These are phyloP conservation scores for Danielia oregonensis DNA, from an alignment of 805 yeast genomes.

Conservation along the genomic window DNA sequence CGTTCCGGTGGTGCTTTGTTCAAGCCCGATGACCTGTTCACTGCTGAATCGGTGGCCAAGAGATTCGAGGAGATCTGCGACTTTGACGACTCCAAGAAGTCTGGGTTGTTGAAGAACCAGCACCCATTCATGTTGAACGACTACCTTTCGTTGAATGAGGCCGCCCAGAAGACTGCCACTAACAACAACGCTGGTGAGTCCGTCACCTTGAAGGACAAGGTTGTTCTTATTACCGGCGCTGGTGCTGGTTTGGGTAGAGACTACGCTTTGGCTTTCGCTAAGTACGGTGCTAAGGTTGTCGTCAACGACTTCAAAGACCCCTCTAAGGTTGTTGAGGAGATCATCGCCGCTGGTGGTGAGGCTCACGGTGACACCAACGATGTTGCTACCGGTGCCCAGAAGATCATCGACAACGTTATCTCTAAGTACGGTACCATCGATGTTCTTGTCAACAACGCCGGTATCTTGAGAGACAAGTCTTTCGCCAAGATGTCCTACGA, in stretches of 20 bases:
- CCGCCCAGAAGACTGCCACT: constrained; percentile 47
- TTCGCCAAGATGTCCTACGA: constrained; percentile 78
- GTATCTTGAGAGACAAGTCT: constrained; percentile 86
- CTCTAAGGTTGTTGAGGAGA: constrained; percentile 66
- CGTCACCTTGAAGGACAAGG: constrained; percentile 72
- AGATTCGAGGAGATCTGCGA: constrained; percentile 60
- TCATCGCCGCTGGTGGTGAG: constrained; percentile 64
- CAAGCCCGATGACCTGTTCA: constrained; percentile 70
- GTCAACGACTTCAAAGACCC: constrained; percentile 88
- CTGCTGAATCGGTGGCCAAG: constrained; percentile 79
- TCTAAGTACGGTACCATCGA: constrained; percentile 79
- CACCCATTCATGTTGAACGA: constrained; percentile 75
- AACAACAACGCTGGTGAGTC: constrained; percentile 41
- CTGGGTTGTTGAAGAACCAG: constrained; percentile 46
- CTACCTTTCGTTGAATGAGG: constrained; percentile 56
- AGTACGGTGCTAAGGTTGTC: constrained; percentile 91
- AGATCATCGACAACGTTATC: constrained; percentile 73
- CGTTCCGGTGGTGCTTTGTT: constrained; percentile 83
- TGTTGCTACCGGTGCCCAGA: constrained; percentile 70
- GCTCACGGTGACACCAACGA: constrained; percentile 85
- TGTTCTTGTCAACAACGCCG: constrained; percentile 88
- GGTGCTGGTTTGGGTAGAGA: constrained; percentile 93
- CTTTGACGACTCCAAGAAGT: constrained; percentile 56
- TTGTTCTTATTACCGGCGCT: constrained; percentile 91
- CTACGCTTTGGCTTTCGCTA: constrained; percentile 81